Evolutionary conservation across 305 asterid genomes (phyloP).

Genomic region (Fraxinus sp.): DNA sequence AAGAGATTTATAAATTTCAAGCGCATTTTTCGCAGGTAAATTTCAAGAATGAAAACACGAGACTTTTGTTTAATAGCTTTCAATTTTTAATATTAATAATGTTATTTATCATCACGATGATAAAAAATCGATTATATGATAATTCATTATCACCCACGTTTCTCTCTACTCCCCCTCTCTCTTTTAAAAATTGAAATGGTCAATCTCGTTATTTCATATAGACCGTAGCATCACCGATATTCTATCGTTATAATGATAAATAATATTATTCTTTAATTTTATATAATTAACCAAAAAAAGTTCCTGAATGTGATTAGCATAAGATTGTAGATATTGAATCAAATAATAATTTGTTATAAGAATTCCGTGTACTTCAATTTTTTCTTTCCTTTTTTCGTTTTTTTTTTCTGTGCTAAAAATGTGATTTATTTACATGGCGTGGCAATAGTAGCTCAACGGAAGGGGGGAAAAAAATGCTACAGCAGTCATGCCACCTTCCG

Average conservation of each 20-base stretch:
- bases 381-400: background rate
- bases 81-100: too few relatives aligned
- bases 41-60: background rate
- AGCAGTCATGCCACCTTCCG: background rate
- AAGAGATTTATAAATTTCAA: conserved; percentile 12
- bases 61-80: background rate
- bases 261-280: background rate
- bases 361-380: background rate
- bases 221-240: too few relatives aligned
- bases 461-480: background rate
- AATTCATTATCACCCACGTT: background rate
- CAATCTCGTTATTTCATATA: background rate
- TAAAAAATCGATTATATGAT: too few relatives aligned
- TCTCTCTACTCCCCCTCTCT: background rate
- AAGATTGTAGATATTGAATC: background rate
- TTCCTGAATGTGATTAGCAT: background rate
- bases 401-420: background rate
- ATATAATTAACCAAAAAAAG: background rate
- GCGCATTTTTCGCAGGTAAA: conserved; percentile 21
- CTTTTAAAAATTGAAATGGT: too few relatives aligned
- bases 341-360: background rate
- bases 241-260: too few relatives aligned
- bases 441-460: background rate
- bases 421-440: background rate
- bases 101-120: too few relatives aligned